Conservation (phyloP, 345 rosid species). For the rapeseed (Brassica napus) region DNA sequence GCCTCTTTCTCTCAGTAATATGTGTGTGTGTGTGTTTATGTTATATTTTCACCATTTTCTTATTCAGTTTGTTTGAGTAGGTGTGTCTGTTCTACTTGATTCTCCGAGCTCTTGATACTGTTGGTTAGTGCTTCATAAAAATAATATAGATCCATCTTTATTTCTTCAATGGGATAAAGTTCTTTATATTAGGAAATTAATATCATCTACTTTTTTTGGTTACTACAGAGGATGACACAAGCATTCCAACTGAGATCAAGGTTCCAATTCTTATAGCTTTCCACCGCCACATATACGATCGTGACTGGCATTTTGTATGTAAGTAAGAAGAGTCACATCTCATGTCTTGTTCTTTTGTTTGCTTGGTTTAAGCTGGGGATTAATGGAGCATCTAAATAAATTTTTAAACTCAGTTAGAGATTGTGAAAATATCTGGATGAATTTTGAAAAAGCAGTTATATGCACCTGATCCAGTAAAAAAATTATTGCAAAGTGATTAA, state of each 20-base stretch:
- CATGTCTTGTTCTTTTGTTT: neutral
- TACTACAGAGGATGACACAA: slow-evolving; percentile 91
- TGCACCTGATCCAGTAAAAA: too few relatives aligned
- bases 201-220: neutral
- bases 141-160: neutral
- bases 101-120: slow-evolving; percentile 91
- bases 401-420: too few relatives aligned
- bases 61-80: slow-evolving; percentile 34
- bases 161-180: neutral
- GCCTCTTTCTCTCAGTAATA: too few relatives aligned
- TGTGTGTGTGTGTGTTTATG: too few relatives aligned
- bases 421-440: too few relatives aligned
- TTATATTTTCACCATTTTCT: neutral
- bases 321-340: slow-evolving; percentile 34
- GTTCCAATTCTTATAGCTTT: slow-evolving; percentile 76
- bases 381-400: too few relatives aligned
- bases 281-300: slow-evolving; percentile 67
- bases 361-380: neutral
- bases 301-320: slow-evolving; percentile 81
- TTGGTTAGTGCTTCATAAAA: slow-evolving; percentile 56
- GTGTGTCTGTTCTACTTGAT: slow-evolving; percentile 85
- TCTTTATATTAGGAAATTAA: too few relatives aligned
- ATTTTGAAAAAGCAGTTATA: too few relatives aligned
- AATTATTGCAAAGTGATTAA: too few relatives aligned
- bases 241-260: slow-evolving; percentile 72